phyloP scores from a whole-genome alignment of 371 early-diverging fungal species.

The Gilbertella persicaria region DNA sequence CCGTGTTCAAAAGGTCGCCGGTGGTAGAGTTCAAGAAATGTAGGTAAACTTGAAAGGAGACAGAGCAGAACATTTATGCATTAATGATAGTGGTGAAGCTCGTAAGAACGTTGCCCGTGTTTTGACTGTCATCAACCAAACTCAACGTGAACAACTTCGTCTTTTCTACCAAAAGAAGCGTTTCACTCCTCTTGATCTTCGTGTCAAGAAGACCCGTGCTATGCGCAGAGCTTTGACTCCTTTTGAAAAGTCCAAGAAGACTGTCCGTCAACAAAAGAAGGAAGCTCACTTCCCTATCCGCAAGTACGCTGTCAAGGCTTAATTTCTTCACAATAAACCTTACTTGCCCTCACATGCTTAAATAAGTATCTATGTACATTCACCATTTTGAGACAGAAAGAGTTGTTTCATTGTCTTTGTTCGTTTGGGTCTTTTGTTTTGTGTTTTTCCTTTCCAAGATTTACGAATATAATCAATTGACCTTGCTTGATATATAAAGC shows the following conservation, averaged over 20 bases:
- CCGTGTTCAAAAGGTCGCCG: conserved; percentile 91
- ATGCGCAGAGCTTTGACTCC: conserved; percentile 92
- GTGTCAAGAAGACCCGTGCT: conserved; percentile 96
- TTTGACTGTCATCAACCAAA: conserved; percentile 92
- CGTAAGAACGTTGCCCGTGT: conserved; percentile 95
- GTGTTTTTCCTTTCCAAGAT: too few species aligned
- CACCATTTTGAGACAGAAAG: too few species aligned
- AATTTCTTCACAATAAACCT: conserved; percentile 32
- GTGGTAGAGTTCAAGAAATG: conserved; percentile 83
- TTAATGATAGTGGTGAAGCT: conserved; percentile 67
- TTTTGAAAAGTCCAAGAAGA: conserved; percentile 71
- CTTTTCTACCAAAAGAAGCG: conserved; percentile 88
- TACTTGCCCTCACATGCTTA: background rate
- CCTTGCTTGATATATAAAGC: background rate
- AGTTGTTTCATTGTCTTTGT: too few species aligned
- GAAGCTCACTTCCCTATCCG: conserved; percentile 84
- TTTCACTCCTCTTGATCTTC: conserved; percentile 91
- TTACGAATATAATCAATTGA: too few species aligned
- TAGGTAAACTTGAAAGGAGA: conserved; percentile 55
- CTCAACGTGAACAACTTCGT: conserved; percentile 83
- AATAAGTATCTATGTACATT: too few species aligned
- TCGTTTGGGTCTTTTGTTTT: too few species aligned
- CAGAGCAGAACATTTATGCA: background rate
- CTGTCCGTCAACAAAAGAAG: conserved; percentile 82
- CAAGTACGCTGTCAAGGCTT: conserved; percentile 86